phyloP scores from a whole-genome alignment of 306 rosid genomes.

The Glycine latifolia region DNA sequence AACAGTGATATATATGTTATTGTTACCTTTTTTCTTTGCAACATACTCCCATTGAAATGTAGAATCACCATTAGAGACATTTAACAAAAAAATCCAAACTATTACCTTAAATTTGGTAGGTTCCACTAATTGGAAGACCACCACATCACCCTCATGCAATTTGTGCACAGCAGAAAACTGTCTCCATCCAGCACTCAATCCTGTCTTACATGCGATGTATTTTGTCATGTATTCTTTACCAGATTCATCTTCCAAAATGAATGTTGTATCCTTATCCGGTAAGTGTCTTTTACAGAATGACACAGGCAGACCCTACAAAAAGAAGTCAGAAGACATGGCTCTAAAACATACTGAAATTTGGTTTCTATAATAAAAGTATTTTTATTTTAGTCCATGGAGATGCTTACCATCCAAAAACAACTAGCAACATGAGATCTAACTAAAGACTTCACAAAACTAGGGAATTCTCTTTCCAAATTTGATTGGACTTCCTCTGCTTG shows the following conservation, averaged over 20 bases:
- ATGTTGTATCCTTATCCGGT: slow-evolving; percentile 67
- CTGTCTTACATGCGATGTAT: slow-evolving; percentile 85
- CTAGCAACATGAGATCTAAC: slow-evolving; percentile 88
- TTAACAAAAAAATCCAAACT: slow-evolving; percentile 9
- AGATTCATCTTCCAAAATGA: slow-evolving; percentile 81
- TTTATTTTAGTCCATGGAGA: neutral
- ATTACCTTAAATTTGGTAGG: slow-evolving; percentile 84
- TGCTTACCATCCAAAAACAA: slow-evolving; percentile 90
- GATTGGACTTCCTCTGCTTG: slow-evolving; percentile 71
- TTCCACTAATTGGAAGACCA: slow-evolving; percentile 86
- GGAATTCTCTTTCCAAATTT: slow-evolving; percentile 56
- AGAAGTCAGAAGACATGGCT: slow-evolving; percentile 22
- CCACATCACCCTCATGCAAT: slow-evolving; percentile 84
- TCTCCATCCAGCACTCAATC: slow-evolving; percentile 96
- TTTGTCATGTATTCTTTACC: slow-evolving; percentile 71
- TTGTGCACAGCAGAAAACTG: slow-evolving; percentile 86
- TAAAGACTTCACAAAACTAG: slow-evolving; percentile 91
- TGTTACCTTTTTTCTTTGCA: slow-evolving; percentile 3
- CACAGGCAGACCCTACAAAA: slow-evolving; percentile 72
- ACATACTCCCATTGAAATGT: neutral
- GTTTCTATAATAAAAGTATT: neutral
- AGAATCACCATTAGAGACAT: neutral
- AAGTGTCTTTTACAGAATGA: slow-evolving; percentile 77
- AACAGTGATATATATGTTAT: neutral
- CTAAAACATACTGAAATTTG: slow-evolving; percentile 1